phyloP scores from a whole-genome alignment of 768 basidiomycete species.

The Tephrocybe sp. region DNA sequence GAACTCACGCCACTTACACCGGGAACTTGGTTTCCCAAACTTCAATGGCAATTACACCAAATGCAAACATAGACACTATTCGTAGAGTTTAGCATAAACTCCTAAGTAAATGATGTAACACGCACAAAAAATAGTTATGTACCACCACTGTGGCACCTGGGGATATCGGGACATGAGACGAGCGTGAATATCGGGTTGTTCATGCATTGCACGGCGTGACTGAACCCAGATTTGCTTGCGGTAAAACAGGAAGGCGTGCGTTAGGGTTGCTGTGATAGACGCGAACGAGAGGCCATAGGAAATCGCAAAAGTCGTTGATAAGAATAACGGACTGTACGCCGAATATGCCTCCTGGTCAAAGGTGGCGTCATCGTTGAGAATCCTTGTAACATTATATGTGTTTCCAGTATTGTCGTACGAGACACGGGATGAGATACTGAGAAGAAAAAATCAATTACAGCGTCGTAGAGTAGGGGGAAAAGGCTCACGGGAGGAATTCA shows the following conservation, averaged over 20 bases:
- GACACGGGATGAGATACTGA: conserved; percentile 56
- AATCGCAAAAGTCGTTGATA: conserved; percentile 74
- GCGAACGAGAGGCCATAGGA: conserved; percentile 85
- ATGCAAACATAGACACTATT: conserved; percentile 59
- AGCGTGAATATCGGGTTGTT: conserved; percentile 85
- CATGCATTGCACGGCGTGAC: conserved; percentile 65
- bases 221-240: conserved; percentile 79
- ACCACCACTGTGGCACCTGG: conserved; percentile 88
- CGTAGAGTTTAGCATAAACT: not conserved
- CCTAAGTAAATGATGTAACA: conserved; percentile 25
- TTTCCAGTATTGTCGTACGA: conserved; percentile 66
- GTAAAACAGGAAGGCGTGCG: conserved; percentile 72
- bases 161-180: conserved; percentile 76
- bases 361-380: conserved; percentile 53
- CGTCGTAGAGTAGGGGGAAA: not conserved
- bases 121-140: conserved; percentile 60
- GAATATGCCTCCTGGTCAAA: conserved; percentile 58
- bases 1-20: conserved; percentile 46
- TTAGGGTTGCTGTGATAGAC: conserved; percentile 71
- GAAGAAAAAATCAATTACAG: conserved; percentile 12
- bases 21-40: conserved; percentile 75
- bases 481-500: conserved; percentile 53
- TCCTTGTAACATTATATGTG: conserved; percentile 56
- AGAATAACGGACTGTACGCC: conserved; percentile 60
- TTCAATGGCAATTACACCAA: conserved; percentile 70